phyloP scores from a whole-genome alignment of 352 stramenopile genomes.

The Phytophthora syringae region DNA sequence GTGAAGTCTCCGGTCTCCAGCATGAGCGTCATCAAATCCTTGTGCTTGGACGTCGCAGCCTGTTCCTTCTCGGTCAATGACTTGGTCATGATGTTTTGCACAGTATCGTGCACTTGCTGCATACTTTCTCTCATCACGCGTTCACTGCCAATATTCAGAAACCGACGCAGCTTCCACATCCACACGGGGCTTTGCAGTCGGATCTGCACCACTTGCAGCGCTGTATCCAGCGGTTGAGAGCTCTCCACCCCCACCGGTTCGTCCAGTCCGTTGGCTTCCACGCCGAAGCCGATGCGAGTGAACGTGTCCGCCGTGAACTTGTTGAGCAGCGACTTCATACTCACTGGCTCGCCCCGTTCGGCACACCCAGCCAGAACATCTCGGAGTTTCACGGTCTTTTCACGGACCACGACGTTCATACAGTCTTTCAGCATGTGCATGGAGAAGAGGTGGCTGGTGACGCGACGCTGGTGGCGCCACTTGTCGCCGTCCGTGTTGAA shows the following conservation, averaged over 20 bases:
- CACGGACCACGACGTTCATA: conserved; percentile 47
- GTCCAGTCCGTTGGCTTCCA: conserved; percentile 52
- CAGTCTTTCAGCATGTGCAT: conserved; percentile 52
- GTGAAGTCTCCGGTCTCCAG: conserved; percentile 40
- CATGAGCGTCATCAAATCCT: conserved; percentile 53
- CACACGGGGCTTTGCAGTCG: conserved; percentile 44
- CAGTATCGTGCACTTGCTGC: conserved; percentile 33
- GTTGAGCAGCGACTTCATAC: conserved; percentile 50
- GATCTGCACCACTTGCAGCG: conserved; percentile 34
- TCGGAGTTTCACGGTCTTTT: conserved; percentile 49
- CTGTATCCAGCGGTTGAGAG: conserved; percentile 17
- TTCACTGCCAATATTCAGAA: conserved; percentile 40
- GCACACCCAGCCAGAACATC: conserved; percentile 35
- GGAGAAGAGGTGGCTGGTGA: conserved; percentile 88
- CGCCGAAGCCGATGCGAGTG: conserved; percentile 65
- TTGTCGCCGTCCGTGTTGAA: conserved; percentile 63
- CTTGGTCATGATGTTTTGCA: conserved; percentile 40
- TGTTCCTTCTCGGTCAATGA: conserved; percentile 22
- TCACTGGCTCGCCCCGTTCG: conserved; percentile 31
- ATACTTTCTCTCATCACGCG: conserved; percentile 29
- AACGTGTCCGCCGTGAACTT: conserved; percentile 65
- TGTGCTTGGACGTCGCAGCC: conserved; percentile 2
- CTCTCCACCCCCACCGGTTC: conserved; percentile 16
- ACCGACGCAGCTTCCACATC: conserved; percentile 45
- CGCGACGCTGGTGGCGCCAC: conserved; percentile 76